Percentiles rank a stretch among this genome's conserved stretches.
Evolutionary conservation across 2,329 filamentous ascomycete species (phyloP).

Genomic region (Penicillium sp.): DNA sequence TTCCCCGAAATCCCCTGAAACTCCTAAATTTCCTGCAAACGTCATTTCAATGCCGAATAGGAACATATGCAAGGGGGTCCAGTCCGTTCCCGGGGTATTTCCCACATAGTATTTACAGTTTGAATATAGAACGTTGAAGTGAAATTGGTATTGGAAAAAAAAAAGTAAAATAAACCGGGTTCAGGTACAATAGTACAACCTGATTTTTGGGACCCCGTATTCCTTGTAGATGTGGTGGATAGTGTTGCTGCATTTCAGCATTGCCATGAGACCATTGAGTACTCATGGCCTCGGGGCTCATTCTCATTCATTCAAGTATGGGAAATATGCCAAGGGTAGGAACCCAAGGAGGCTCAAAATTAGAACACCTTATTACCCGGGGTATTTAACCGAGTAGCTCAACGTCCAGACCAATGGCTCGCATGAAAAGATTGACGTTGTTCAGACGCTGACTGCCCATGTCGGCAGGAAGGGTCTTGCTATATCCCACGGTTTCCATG

Average conservation of each 20-base stretch:
- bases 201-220: background rate
- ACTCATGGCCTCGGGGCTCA: background rate
- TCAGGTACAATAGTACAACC: background rate
- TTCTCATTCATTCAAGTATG: background rate
- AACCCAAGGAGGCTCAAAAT: background rate
- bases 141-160: conserved; percentile 12
- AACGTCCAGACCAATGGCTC: conserved; percentile 96
- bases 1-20: background rate
- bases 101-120: background rate
- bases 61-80: background rate
- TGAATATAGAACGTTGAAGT: background rate
- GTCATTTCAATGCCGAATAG: background rate
- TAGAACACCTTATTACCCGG: background rate
- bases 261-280: background rate
- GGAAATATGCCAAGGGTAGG: background rate
- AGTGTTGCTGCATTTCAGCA: background rate
- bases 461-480: conserved; percentile 83
- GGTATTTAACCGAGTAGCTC: conserved; percentile 62
- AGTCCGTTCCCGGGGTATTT: background rate
- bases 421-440: conserved; percentile 98
- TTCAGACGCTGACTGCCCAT: conserved; percentile 80
- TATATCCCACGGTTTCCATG: conserved; percentile 86
- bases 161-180: conserved; percentile 3
- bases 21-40: background rate
- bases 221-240: background rate